Conservation (phyloP, 78 protist species). For the Dictyostelium firmibasis region DNA sequence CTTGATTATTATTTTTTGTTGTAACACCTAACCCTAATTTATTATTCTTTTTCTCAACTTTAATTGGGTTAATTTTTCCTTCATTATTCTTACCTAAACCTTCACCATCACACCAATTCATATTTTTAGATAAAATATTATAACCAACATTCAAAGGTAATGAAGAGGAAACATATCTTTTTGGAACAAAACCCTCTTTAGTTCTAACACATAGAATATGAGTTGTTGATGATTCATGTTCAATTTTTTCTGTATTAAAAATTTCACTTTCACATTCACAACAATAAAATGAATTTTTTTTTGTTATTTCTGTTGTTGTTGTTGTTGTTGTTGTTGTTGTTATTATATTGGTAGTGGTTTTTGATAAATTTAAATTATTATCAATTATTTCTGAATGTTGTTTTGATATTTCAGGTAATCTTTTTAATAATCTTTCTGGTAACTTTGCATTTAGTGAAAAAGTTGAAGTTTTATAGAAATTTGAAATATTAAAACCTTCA, state of each 20-base stretch:
- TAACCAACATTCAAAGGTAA: background rate
- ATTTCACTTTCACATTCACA: background rate
- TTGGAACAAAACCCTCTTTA: background rate
- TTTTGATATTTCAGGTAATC: background rate
- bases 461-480: slow-evolving; percentile 1
- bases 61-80: background rate
- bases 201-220: background rate
- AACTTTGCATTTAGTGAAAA: background rate
- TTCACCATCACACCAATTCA: background rate
- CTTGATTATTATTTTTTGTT: background rate
- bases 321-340: background rate
- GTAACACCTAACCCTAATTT: background rate
- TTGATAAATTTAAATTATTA: too few relatives aligned
- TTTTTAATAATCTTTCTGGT: background rate
- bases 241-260: background rate
- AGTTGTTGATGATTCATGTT: background rate
- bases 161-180: background rate
- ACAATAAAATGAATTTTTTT: background rate
- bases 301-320: background rate
- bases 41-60: background rate
- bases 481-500: background rate
- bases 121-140: background rate
- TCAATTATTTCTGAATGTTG: background rate
- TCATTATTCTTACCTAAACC: background rate
- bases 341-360: background rate